phyloP scores from a whole-genome alignment of 306 rosid genomes.

The Pachyrhizus erosus region DNA sequence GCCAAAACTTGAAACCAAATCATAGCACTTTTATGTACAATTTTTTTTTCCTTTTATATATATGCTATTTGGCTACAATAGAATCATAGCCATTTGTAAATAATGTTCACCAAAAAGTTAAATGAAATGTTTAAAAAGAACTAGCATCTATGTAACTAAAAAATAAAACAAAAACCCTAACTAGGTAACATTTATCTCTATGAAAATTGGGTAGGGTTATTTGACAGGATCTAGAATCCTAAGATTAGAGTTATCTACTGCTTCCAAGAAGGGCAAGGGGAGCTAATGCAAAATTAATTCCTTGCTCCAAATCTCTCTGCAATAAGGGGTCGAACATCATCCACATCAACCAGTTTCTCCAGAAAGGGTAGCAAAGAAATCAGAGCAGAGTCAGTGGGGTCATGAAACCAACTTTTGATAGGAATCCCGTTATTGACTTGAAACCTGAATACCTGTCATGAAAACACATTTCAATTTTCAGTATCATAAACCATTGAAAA shows the following conservation, averaged over 20 bases:
- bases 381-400: conserved; percentile 71
- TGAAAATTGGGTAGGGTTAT: background rate
- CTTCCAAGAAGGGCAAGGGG: background rate
- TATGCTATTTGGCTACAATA: background rate
- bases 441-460: conserved; percentile 73
- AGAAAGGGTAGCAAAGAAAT: conserved; percentile 77
- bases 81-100: background rate
- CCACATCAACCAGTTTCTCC: conserved; percentile 81
- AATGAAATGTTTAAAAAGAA: background rate
- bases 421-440: conserved; percentile 93
- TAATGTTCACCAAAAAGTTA: background rate
- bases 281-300: conserved; percentile 47
- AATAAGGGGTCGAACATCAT: conserved; percentile 85
- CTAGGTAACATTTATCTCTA: background rate
- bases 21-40: conserved; percentile 9
- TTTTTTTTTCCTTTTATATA: background rate
- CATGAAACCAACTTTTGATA: conserved; percentile 86
- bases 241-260: conserved; percentile 8
- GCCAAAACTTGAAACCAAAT: background rate
- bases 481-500: conserved; percentile 15
- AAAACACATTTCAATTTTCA: conserved; percentile 33
- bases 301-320: conserved; percentile 64
- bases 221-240: background rate
- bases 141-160: background rate
- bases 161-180: background rate